A percentile compares a stretch with the other conserved stretches of the same genome.
phyloP scores from a whole-genome alignment of 169 alveolate genomes.

The Perkinsus marinus region DNA sequence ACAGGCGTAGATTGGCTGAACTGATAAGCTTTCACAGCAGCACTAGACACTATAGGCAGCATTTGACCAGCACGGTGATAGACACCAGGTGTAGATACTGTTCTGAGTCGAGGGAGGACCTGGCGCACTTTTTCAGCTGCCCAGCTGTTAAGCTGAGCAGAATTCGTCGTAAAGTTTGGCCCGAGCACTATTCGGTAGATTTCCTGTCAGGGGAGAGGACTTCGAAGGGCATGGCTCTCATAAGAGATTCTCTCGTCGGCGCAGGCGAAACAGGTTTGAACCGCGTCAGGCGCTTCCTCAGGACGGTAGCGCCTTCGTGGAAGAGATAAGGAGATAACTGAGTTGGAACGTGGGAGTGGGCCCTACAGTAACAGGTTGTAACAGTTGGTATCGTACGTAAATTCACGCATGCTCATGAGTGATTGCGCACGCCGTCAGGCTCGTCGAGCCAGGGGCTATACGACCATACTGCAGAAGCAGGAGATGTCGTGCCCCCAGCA shows the following conservation, averaged over 20 bases:
- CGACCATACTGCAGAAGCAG: too few relatives aligned
- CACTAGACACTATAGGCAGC: background rate
- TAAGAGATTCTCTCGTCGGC: background rate
- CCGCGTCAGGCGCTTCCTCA: background rate
- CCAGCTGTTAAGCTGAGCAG: background rate
- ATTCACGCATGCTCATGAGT: too few relatives aligned
- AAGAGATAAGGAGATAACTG: background rate
- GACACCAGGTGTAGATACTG: background rate
- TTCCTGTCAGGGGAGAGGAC: background rate
- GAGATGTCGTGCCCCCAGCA: too few relatives aligned
- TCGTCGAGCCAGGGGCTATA: too few relatives aligned
- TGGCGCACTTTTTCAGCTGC: background rate
- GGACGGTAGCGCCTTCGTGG: background rate
- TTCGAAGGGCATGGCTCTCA: background rate
- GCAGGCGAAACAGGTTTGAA: background rate
- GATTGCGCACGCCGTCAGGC: too few relatives aligned
- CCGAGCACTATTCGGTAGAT: background rate
- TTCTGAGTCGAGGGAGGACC: background rate
- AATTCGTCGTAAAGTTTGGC: background rate
- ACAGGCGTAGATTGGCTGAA: background rate
- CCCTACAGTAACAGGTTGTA: too few relatives aligned
- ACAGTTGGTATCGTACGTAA: too few relatives aligned
- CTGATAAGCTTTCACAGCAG: background rate
- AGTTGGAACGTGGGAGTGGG: too few relatives aligned
- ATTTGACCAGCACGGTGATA: background rate